Evolutionary conservation across 2,329 filamentous ascomycete species (phyloP).

Genomic region (Colletotrichum scovillei): DNA sequence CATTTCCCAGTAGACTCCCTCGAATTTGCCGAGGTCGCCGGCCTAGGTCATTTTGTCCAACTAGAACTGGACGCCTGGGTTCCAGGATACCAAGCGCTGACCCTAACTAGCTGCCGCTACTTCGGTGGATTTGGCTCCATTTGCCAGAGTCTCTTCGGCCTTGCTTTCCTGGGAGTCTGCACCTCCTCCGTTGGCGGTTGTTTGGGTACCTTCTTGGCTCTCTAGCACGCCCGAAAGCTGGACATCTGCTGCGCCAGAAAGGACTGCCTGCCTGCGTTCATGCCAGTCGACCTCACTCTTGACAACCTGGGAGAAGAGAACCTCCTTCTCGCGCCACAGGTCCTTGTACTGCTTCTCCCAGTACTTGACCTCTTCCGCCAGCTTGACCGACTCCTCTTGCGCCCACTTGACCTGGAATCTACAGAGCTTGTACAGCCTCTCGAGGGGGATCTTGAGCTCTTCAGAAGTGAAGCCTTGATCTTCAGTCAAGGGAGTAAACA

Average conservation of each 20-base stretch:
- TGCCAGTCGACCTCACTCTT: constrained; percentile 75
- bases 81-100: background rate
- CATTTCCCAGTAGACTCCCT: background rate
- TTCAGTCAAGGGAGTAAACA: constrained; percentile 64
- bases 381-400: constrained; percentile 71
- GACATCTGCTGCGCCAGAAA: constrained; percentile 60
- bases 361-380: constrained; percentile 73
- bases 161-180: constrained; percentile 39
- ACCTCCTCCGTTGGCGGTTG: constrained; percentile 35
- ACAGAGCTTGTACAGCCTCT: constrained; percentile 75
- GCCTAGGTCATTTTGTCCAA: background rate
- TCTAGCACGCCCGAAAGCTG: constrained; percentile 50
- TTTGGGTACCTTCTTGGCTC: constrained; percentile 25
- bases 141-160: constrained; percentile 8
- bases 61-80: background rate
- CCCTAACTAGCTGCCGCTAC: constrained; percentile 17
- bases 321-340: constrained; percentile 85
- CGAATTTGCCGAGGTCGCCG: background rate
- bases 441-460: constrained; percentile 71
- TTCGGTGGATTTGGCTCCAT: constrained; percentile 18
- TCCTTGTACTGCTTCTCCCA: constrained; percentile 75
- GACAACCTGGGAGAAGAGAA: constrained; percentile 79
- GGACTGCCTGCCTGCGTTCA: constrained; percentile 65
- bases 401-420: constrained; percentile 80
- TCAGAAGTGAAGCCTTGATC: constrained; percentile 73